Evolutionary conservation across 768 basidiomycete genomes (phyloP).

Genomic region (Cyclocybe aegerita): DNA sequence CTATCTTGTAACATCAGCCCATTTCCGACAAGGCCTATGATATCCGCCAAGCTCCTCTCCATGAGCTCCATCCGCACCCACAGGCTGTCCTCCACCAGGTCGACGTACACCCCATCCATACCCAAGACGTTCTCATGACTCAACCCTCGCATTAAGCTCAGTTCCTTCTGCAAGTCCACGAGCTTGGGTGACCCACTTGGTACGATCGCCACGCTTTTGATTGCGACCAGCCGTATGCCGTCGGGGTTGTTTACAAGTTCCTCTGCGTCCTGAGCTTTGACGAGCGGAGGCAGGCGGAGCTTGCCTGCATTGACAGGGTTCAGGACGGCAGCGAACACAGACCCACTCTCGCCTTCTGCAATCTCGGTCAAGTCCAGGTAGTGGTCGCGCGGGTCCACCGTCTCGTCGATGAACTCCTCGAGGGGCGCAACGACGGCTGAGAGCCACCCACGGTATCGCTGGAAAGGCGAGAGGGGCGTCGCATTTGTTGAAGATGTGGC

Average conservation of each 20-base stretch:
- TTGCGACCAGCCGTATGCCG: conserved; percentile 55
- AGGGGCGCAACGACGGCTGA: conserved; percentile 58
- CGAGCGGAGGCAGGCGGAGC: conserved; percentile 37
- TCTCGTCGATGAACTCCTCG: conserved; percentile 62
- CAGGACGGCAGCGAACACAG: conserved; percentile 52
- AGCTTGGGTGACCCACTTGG: conserved; percentile 63
- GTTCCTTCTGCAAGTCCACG: conserved; percentile 58
- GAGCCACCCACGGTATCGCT: conserved; percentile 63
- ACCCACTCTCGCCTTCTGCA: conserved; percentile 82
- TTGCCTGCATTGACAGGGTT: conserved; percentile 27
- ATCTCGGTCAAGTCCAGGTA: conserved; percentile 75
- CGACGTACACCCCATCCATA: conserved; percentile 72
- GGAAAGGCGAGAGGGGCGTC: conserved; percentile 43
- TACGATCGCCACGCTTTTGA: conserved; percentile 69
- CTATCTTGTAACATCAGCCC: conserved; percentile 68
- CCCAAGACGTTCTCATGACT: conserved; percentile 62
- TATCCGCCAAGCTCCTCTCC: conserved; percentile 85
- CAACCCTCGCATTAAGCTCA: conserved; percentile 55
- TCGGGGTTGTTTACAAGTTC: conserved; percentile 26
- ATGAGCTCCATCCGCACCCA: conserved; percentile 92
- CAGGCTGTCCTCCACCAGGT: conserved; percentile 60
- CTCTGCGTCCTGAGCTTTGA: conserved; percentile 37
- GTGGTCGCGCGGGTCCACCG: conserved; percentile 58
- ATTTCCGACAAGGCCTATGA: conserved; percentile 60
- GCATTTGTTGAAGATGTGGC: conserved; percentile 24